Percentiles rank a stretch among this genome's conserved stretches.
Conservation (phyloP, 306 rosid genomes). For the Malus sylvestris region DNA sequence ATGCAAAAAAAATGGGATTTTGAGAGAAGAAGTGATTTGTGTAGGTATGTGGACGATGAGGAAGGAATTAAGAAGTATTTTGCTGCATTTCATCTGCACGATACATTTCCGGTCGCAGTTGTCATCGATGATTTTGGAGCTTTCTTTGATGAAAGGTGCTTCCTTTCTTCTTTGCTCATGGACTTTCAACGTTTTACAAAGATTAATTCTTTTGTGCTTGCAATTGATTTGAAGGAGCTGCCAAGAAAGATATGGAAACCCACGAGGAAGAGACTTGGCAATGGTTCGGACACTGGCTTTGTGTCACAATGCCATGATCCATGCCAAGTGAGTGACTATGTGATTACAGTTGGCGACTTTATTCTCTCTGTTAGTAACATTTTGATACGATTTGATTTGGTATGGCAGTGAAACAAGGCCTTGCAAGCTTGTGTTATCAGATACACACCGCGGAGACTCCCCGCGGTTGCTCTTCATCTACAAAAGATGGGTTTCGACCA, state of each 20-base stretch:
- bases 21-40: background rate
- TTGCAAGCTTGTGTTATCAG: constrained; percentile 77
- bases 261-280: constrained; percentile 77
- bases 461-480: constrained; percentile 78
- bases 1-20: background rate
- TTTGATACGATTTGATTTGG: background rate
- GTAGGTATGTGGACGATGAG: constrained; percentile 68
- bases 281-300: constrained; percentile 82
- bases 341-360: background rate
- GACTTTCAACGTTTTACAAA: background rate
- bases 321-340: constrained; percentile 53
- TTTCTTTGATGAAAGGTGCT: constrained; percentile 64
- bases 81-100: constrained; percentile 75
- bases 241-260: constrained; percentile 57
- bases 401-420: constrained; percentile 46
- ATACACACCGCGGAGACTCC: constrained; percentile 72
- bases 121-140: constrained; percentile 74
- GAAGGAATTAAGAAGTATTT: constrained; percentile 75
- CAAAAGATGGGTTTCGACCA: constrained; percentile 77
- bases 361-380: background rate
- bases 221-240: constrained; percentile 41
- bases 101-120: constrained; percentile 58
- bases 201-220: background rate
- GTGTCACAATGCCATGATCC: constrained; percentile 63
- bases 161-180: background rate